Evolutionary conservation across 192 early-diverging fungal species (phyloP).

Genomic region (Lunasporangiospora selenospora): DNA sequence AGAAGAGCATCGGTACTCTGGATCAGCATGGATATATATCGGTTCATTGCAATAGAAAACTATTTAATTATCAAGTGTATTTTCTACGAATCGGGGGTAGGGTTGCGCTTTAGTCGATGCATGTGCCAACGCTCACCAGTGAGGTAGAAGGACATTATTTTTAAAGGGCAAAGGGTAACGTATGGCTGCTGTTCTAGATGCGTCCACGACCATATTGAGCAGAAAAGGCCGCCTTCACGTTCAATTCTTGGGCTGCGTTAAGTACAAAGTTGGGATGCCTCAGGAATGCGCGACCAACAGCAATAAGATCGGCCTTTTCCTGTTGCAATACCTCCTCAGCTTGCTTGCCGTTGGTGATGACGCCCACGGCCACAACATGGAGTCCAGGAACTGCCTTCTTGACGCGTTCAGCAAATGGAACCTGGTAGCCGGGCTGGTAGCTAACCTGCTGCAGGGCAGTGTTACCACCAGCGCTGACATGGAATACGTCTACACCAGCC

Average conservation of each 20-base stretch:
- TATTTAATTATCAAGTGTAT: too few relatives aligned
- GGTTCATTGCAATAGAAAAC: too few relatives aligned
- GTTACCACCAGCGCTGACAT: slow-evolving; percentile 81
- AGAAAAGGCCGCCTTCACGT: slow-evolving; percentile 64
- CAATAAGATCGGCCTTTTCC: slow-evolving; percentile 74
- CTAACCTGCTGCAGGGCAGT: slow-evolving; percentile 56
- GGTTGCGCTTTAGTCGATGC: too few relatives aligned
- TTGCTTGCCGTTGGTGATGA: slow-evolving; percentile 70
- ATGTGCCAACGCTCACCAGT: too few relatives aligned
- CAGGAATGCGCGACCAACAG: slow-evolving; percentile 75
- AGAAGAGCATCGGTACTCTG: too few relatives aligned
- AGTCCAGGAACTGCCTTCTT: slow-evolving; percentile 61
- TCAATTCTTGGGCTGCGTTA: slow-evolving; percentile 67
- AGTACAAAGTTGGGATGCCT: slow-evolving; percentile 70
- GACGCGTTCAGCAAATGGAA: slow-evolving; percentile 70
- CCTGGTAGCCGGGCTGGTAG: slow-evolving; percentile 63
- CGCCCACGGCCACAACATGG: slow-evolving; percentile 68
- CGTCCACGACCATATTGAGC: slow-evolving; percentile 59
- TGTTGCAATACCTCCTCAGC: slow-evolving; percentile 74
- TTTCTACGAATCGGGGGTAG: too few relatives aligned
- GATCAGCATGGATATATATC: too few relatives aligned
- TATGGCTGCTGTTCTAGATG: background rate
- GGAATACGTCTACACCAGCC: slow-evolving; percentile 84
- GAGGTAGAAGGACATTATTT: too few relatives aligned
- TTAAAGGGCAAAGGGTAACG: too few relatives aligned